Evolutionary conservation across 768 basidiomycete genomes (phyloP).

Genomic region (Amanita muscaria): DNA sequence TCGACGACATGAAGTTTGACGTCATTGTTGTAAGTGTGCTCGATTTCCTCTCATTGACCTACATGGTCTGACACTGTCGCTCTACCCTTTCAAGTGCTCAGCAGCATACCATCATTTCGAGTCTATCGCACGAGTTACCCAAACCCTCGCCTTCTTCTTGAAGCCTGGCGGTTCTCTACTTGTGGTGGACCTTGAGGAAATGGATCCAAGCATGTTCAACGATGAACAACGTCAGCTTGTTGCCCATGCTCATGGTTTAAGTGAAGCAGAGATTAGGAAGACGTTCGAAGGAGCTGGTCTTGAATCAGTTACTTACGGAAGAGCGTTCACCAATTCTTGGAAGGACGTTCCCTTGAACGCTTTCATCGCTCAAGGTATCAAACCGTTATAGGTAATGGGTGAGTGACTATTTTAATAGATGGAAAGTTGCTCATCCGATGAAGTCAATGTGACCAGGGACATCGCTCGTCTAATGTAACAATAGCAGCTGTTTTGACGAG

Average conservation of each 20-base stretch:
- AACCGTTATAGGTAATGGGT: neutral
- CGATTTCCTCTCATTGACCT: no score
- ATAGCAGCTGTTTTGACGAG: no score
- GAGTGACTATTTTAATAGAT: no score
- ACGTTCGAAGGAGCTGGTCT: neutral
- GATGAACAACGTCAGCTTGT: neutral
- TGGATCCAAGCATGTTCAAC: neutral
- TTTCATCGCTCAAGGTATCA: neutral
- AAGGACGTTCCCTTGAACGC: neutral
- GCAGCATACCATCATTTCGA: slow-evolving; percentile 61
- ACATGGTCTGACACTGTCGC: no score
- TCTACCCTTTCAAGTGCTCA: slow-evolving; percentile 36
- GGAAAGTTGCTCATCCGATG: no score
- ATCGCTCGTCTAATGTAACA: no score
- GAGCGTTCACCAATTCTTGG: neutral
- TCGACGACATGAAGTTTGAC: slow-evolving; percentile 53
- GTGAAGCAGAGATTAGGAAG: neutral
- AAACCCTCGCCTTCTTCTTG: slow-evolving; percentile 43
- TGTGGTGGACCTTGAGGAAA: slow-evolving; percentile 38
- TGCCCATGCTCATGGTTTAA: neutral
- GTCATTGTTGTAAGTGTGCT: slow-evolving; percentile 53
- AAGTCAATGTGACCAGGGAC: no score
- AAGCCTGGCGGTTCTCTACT: slow-evolving; percentile 55
- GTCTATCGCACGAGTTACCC: slow-evolving; percentile 42
- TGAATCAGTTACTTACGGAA: neutral